Evolutionary conservation across 148 eudicot species (phyloP).

Genomic region (Rhododendron henanense): DNA sequence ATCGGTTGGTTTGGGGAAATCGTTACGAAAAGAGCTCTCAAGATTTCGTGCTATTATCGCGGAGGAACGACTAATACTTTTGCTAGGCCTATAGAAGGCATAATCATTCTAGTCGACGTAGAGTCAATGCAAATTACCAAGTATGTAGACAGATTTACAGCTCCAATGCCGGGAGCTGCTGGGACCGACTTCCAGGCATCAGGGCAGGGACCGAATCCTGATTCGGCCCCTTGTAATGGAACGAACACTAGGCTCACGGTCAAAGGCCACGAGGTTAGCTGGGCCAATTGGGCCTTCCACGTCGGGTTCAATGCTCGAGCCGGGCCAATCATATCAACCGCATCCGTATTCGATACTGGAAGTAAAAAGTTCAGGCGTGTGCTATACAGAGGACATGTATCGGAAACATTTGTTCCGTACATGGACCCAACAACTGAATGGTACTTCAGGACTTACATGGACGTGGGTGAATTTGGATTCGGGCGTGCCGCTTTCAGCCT

Average conservation of each 20-base stretch:
- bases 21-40: conserved; percentile 41
- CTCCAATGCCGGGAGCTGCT: conserved; percentile 52
- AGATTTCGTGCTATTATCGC: conserved; percentile 59
- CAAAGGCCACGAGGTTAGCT: conserved; percentile 40
- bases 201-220: conserved; percentile 15
- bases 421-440: conserved; percentile 83
- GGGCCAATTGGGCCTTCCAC: conserved; percentile 83
- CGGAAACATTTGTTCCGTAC: conserved; percentile 86
- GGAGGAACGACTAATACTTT: conserved; percentile 63
- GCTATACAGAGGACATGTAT: conserved; percentile 75
- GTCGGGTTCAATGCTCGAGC: conserved; percentile 65
- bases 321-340: conserved; percentile 70
- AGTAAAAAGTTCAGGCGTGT: conserved; percentile 38
- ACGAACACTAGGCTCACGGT: conserved; percentile 27
- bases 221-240: conserved; percentile 18
- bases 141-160: conserved; percentile 36
- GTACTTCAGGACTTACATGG: conserved; percentile 79
- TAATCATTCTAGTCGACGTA: conserved; percentile 50
- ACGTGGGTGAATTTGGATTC: conserved; percentile 79
- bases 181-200: conserved; percentile 49
- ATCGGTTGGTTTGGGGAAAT: conserved; percentile 78
- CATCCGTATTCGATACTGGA: conserved; percentile 43
- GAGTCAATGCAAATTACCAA: conserved; percentile 37
- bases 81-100: conserved; percentile 69
- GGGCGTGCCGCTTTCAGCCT: conserved; percentile 62